Evolutionary conservation across 331 rosid species (phyloP).

Genomic region (Malus hybrid): DNA sequence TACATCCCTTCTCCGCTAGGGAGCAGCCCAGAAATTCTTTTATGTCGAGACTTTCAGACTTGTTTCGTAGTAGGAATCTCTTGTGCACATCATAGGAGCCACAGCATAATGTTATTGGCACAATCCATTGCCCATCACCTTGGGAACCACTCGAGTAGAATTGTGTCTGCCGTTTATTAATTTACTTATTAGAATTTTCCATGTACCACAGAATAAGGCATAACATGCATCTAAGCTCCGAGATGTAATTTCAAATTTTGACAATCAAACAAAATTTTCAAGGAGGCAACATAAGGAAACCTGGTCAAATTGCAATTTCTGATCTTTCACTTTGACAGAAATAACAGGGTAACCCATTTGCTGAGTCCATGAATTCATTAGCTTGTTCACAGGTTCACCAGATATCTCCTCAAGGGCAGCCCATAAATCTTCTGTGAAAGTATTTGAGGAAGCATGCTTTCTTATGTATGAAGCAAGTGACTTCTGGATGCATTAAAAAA

Average conservation of each 20-base stretch:
- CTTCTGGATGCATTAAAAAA: constrained; percentile 22
- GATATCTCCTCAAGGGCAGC: constrained; percentile 54
- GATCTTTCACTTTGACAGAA: constrained; percentile 31
- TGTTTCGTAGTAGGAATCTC: constrained; percentile 27
- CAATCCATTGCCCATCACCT: constrained; percentile 40
- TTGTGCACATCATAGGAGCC: constrained; percentile 33
- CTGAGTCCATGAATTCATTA: constrained; percentile 55
- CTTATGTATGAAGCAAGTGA: constrained; percentile 40
- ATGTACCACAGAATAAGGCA: background rate
- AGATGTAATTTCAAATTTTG: background rate
- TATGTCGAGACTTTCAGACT: constrained; percentile 24
- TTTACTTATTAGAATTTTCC: background rate
- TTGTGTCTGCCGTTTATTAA: constrained; percentile 26
- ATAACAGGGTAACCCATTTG: constrained; percentile 45
- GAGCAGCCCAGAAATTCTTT: constrained; percentile 2
- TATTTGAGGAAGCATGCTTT: constrained; percentile 40
- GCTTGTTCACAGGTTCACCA: constrained; percentile 40
- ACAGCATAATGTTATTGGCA: constrained; percentile 38
- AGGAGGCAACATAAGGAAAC: constrained; percentile 15
- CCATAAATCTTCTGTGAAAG: constrained; percentile 45
- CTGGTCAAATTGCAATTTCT: constrained; percentile 34
- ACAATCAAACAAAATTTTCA: background rate
- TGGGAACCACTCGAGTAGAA: constrained; percentile 33
- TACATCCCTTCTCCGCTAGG: background rate
- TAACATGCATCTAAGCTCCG: background rate